Base-by-base conservation (phyloP, 768 basidiomycete species). In the Ramaria sp. region DNA sequence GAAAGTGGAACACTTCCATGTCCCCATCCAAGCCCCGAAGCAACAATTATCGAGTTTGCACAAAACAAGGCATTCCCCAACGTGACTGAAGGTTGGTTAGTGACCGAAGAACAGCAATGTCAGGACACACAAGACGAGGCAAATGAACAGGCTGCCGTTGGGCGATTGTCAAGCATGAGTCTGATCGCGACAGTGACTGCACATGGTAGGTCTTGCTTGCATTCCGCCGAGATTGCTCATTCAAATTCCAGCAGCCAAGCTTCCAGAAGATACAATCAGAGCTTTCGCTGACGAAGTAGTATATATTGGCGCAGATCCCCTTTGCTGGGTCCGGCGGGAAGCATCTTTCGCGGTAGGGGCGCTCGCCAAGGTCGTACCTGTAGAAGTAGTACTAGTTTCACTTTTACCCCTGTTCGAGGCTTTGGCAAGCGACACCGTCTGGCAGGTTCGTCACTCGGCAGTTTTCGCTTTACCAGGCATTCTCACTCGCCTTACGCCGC, bases 161-260 rank as follows among this genome's bases (percentile, higher is more conserved):
- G 94, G 5, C 78, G 91, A 57, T 73, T 95, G 50, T 88, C 90
- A 4, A 91, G 91, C 63, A 92, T 96, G 91, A 91, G 89, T 66
- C 72, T 96, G 51, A 88, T 95, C 74, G 92, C 92, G 39, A 84
- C 90, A 7, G 82, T 92, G 12, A 80, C 87, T 31, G 88, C 91
- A 27, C 83, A 81, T 60, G 84, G 86, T 88, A 67, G 66, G 78
- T 73, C 51, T 24, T 10, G 24, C 3, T 13, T 4, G 24, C 24
- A 12, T 7, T 37, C 34, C 34, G 34, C 34, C 13, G 7, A 5
- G 9, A 24, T 10, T 33, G 2, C 30, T 33, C n/a, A 33, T 49
- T 24, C 7, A 49, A 2, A 12, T 30, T 27, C 1, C 7, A 17
- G 19, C 37, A 58, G 58, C 51, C 33, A 22, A 45, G 37, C 46